Evolutionary conservation across 1,284 basidiomycete genomes (phyloP), one percentile per base, ranked within the genome.

Genomic region (Leccinum cinnamomeum): DNA sequence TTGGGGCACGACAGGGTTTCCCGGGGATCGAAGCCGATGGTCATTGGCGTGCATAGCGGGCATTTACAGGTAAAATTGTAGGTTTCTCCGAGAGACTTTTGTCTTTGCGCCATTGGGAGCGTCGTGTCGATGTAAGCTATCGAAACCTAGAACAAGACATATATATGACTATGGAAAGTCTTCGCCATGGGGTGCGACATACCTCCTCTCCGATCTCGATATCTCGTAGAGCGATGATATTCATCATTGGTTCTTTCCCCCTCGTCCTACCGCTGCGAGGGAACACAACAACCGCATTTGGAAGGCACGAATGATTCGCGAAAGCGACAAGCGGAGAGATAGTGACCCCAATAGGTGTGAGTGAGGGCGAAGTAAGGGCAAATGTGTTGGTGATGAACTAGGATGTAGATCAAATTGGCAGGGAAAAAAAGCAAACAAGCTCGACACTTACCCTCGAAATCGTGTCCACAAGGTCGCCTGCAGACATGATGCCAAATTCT

Each of bases 341-440:
- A 33, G 88, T 86, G 2, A 90, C 86, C 14, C 96, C 96, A 51
- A 98, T 81, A 0, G 93, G 89, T 1, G 85, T 82, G 8, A 97
- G 78, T 3, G 89, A 81, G 0, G 91, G 86, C 0, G 89, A 85
- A 0, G 93, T 88, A 11, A 97, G 79, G 0, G 94, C 90, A 72
- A 97, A 93, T 0, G 95, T 90, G 73, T 98, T 98, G 5, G 91
- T 25, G 7, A 85, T 83, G 72, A 97, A 94, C 92, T 97, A 62
- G 20, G 41, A 2, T 8, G 48, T 18, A 7, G 16, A 41, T 16
- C 5, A 2, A 20, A 20, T 70, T 44, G 68, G 56, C 3, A 10
- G 55, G 14, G 1, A 14, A 62, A 54, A 3, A 50, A 3, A 7
- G 30, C 30, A 30, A 7, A 10, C 7, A 28, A 25, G 57, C 3